A percentile compares a stretch with the other conserved stretches of the same genome.
Evolutionary conservation across 768 basidiomycete species (phyloP).

Genomic region (Mycena galopus): DNA sequence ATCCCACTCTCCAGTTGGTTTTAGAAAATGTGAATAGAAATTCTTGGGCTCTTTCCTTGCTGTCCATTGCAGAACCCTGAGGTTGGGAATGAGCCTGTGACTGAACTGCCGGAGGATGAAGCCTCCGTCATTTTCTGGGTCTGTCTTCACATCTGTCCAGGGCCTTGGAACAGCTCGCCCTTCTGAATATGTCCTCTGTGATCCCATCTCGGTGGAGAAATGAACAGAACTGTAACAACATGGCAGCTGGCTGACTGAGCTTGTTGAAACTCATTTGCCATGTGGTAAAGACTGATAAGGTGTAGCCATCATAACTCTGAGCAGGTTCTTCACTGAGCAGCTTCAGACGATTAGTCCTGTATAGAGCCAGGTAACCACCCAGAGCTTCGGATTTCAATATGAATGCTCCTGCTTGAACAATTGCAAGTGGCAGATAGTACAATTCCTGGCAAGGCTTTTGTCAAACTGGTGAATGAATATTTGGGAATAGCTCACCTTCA

Average conservation of each 20-base stretch:
- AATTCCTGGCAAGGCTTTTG: not conserved
- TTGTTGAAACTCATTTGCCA: not conserved
- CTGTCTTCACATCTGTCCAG: not conserved
- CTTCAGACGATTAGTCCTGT: not conserved
- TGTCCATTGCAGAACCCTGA: too few species aligned
- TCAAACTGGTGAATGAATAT: too few species aligned
- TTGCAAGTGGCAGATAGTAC: not conserved
- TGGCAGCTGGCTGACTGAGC: not conserved
- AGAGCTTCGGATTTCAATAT: not conserved
- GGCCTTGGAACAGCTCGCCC: too few species aligned
- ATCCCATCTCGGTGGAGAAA: constrained; percentile 1
- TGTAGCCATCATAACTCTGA: not conserved
- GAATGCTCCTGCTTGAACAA: not conserved
- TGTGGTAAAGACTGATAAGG: not conserved
- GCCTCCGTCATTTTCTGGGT: too few species aligned
- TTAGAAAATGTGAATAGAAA: not conserved
- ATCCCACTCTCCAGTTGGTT: not conserved
- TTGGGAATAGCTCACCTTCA: too few species aligned
- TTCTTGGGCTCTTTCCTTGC: too few species aligned
- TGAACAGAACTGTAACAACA: too few species aligned
- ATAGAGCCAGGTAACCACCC: not conserved
- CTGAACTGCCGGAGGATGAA: too few species aligned
- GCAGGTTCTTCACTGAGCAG: not conserved
- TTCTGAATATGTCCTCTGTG: not conserved
- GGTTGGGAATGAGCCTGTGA: too few species aligned